Evolutionary conservation across 2,329 filamentous ascomycete species (phyloP).

Genomic region (Gliomastix tumulicola): DNA sequence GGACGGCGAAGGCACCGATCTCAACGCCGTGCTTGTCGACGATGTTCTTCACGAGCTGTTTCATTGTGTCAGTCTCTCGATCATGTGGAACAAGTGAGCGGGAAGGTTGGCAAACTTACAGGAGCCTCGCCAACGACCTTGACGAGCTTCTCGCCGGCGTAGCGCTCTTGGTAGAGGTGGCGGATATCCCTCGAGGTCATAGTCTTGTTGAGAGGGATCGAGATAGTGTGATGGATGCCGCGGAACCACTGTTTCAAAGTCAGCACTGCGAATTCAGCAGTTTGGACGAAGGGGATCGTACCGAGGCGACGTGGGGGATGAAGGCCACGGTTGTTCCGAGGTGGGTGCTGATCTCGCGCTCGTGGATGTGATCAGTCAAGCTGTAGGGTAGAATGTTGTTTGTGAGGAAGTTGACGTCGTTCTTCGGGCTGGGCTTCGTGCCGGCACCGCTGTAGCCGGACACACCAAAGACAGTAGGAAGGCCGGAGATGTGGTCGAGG

Average conservation of each 20-base stretch:
- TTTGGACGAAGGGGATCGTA: too few relatives aligned
- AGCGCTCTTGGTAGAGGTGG: conserved; percentile 91
- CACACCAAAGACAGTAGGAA: conserved; percentile 82
- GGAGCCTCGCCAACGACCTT: conserved; percentile 87
- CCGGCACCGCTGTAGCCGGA: conserved; percentile 93
- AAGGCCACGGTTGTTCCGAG: conserved; percentile 73
- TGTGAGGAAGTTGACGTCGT: conserved; percentile 74
- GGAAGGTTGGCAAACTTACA: too few relatives aligned
- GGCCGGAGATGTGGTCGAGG: conserved; percentile 55
- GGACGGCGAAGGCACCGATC: conserved; percentile 92
- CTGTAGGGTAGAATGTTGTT: conserved; percentile 84
- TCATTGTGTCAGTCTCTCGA: neutral
- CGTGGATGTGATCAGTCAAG: conserved; percentile 83
- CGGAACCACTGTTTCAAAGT: too few relatives aligned
- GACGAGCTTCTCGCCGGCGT: conserved; percentile 90
- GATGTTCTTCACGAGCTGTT: conserved; percentile 79
- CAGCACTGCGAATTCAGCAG: too few relatives aligned
- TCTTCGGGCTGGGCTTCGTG: conserved; percentile 90
- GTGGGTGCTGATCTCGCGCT: conserved; percentile 79
- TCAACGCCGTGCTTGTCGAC: conserved; percentile 81
- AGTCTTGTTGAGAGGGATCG: conserved; percentile 74
- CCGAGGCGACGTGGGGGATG: conserved; percentile 70
- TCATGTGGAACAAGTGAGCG: neutral
- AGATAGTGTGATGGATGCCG: conserved; percentile 88
- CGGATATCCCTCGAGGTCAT: conserved; percentile 91